Conservation (phyloP, 2,329 filamentous ascomycete genomes). For the Nannizzia gypsea region DNA sequence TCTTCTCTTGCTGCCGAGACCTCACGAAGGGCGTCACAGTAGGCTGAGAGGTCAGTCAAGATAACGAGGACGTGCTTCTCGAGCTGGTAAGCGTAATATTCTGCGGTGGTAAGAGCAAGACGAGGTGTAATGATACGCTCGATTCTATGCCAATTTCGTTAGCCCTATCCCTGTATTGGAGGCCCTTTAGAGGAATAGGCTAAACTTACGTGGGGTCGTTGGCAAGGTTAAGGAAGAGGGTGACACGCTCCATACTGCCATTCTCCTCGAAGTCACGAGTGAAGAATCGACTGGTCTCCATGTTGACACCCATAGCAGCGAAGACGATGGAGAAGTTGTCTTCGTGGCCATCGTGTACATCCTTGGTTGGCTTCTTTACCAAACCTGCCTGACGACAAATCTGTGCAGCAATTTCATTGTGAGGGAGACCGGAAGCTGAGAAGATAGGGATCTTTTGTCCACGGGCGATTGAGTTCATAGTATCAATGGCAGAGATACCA, state of each 20-base stretch:
- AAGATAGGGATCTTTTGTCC: constrained; percentile 99
- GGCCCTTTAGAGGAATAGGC: not conserved
- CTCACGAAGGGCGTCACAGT: constrained; percentile 97
- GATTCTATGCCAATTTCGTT: constrained; percentile 48
- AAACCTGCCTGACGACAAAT: constrained; percentile 95
- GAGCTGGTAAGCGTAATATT: constrained; percentile 99
- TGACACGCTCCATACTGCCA: constrained; percentile 92
- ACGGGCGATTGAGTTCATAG: constrained; percentile 95
- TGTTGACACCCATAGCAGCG: constrained; percentile 99
- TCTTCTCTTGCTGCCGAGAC: constrained; percentile 96
- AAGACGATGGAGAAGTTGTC: constrained; percentile 99
- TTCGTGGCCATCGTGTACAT: constrained; percentile 88
- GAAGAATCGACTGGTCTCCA: constrained; percentile 98
- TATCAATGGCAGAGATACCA: constrained; percentile 97
- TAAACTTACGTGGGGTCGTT: constrained; percentile 83
- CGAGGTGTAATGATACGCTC: constrained; percentile 99
- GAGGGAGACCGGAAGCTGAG: constrained; percentile 92
- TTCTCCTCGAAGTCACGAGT: constrained; percentile 98
- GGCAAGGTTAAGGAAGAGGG: constrained; percentile 95
- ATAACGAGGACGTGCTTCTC: constrained; percentile 99
- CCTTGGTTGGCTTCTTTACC: constrained; percentile 87
- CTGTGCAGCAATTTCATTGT: constrained; percentile 98
- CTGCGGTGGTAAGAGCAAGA: constrained; percentile 92
- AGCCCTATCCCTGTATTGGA: not conserved
- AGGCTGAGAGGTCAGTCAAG: constrained; percentile 91